Evolutionary conservation across 805 yeast species (phyloP).

Genomic region (Metschnikowia arizonensis): DNA sequence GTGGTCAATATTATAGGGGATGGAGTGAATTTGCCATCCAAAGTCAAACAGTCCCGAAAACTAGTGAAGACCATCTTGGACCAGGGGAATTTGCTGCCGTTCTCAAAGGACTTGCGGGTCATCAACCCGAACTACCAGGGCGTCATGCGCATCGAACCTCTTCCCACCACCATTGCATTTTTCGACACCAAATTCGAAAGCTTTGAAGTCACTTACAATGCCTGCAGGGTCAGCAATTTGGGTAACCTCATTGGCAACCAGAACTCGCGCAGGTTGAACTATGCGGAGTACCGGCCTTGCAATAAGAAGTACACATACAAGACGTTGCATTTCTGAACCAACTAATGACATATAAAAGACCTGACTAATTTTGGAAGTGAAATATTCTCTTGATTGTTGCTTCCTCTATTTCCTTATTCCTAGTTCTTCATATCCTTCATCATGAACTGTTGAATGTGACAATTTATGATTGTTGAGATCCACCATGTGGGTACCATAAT

Average conservation of each 20-base stretch:
- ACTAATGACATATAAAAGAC: neutral
- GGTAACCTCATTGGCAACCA: slow-evolving; percentile 43
- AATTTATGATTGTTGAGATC: no score
- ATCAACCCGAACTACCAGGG: slow-evolving; percentile 68
- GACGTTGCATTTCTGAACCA: slow-evolving; percentile 25
- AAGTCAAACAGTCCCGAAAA: slow-evolving; percentile 58
- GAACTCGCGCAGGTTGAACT: slow-evolving; percentile 45
- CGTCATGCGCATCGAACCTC: slow-evolving; percentile 65
- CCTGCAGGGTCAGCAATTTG: slow-evolving; percentile 74
- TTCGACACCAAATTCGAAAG: slow-evolving; percentile 67
- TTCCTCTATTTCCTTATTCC: no score
- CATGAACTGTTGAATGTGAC: no score
- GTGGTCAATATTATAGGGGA: slow-evolving; percentile 19
- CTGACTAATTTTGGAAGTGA: no score
- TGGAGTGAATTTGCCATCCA: slow-evolving; percentile 35
- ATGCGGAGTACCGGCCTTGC: slow-evolving; percentile 70
- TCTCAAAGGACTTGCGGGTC: slow-evolving; percentile 55
- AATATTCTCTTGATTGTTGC: no score
- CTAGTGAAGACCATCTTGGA: slow-evolving; percentile 77
- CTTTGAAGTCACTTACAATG: slow-evolving; percentile 75
- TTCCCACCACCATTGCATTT: slow-evolving; percentile 64
- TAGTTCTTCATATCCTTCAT: no score
- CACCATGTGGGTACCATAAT: no score
- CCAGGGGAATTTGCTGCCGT: slow-evolving; percentile 87
- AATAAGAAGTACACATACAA: slow-evolving; percentile 48